Conservation (phyloP, 2,329 filamentous ascomycete species). For the Botrytis aclada region DNA sequence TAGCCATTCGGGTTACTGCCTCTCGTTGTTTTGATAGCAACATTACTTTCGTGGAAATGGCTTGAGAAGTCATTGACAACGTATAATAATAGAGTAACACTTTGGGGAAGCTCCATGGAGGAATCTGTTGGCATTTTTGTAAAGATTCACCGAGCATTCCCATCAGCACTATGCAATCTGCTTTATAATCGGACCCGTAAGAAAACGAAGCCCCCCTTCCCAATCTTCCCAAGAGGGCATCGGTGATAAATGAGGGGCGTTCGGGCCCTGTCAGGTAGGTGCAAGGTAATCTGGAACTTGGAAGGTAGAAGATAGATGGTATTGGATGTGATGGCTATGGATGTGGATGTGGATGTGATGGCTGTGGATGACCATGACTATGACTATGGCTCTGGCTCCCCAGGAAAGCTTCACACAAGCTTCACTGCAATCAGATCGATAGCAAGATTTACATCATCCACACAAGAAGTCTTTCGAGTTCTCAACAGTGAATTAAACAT, state of each 20-base stretch:
- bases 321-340: not conserved
- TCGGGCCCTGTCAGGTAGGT: not conserved
- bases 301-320: not conserved
- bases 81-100: not conserved
- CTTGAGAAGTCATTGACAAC: not conserved
- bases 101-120: not conserved
- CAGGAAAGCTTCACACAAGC: not conserved
- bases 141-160: not conserved
- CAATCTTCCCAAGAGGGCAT: not conserved
- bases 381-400: not conserved
- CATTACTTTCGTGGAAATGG: not conserved
- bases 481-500: not conserved
- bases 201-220: not conserved
- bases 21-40: not conserved
- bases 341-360: not conserved
- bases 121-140: not conserved
- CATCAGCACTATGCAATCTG: not conserved
- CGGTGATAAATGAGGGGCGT: slow-evolving; percentile 11
- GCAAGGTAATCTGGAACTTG: not conserved
- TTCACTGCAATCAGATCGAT: not conserved
- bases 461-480: not conserved
- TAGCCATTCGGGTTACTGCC: not conserved
- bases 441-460: not conserved
- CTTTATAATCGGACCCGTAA: slow-evolving; percentile 13
- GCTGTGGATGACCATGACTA: not conserved